These are phyloP conservation scores for Fraxinus baroniana DNA, from an alignment of 305 asterid genomes.

Conservation along the genomic window DNA sequence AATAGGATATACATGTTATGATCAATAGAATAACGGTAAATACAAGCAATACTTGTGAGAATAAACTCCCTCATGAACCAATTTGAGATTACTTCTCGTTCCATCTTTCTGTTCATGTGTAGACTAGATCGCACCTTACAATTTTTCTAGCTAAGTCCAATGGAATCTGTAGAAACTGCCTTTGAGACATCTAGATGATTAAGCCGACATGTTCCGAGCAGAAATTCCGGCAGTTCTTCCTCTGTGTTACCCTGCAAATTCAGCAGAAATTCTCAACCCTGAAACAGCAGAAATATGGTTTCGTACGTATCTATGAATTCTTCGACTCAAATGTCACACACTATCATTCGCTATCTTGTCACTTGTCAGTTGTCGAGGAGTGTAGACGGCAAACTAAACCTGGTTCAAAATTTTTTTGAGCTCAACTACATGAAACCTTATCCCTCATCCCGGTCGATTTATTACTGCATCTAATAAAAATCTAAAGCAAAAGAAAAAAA, in stretches of 20 bases:
- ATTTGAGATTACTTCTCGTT: conserved; percentile 11
- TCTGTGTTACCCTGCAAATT: conserved; percentile 64
- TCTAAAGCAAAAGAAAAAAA: no score
- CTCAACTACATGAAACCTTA: no score
- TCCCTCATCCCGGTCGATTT: no score
- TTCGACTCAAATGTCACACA: background rate
- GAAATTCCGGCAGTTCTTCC: conserved; percentile 84
- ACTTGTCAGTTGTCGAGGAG: background rate
- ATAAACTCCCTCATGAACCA: conserved; percentile 1
- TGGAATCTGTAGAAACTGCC: conserved; percentile 43
- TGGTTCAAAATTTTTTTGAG: no score
- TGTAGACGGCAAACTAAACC: background rate
- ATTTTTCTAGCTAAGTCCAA: conserved; percentile 22
- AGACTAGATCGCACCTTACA: background rate
- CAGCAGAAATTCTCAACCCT: background rate
- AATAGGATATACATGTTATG: background rate
- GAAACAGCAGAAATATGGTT: background rate
- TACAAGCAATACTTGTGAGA: background rate
- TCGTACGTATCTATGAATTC: background rate
- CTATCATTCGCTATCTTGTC: background rate
- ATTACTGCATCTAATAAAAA: no score
- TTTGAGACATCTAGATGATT: conserved; percentile 77
- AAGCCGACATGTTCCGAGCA: conserved; percentile 83
- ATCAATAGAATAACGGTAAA: background rate
- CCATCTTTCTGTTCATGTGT: background rate